A percentile compares a stretch with the other conserved stretches of the same genome.
These are phyloP conservation scores for Ensete ventricosum DNA, from an alignment of 176 grass and related monocot species.

Conservation along the genomic window DNA sequence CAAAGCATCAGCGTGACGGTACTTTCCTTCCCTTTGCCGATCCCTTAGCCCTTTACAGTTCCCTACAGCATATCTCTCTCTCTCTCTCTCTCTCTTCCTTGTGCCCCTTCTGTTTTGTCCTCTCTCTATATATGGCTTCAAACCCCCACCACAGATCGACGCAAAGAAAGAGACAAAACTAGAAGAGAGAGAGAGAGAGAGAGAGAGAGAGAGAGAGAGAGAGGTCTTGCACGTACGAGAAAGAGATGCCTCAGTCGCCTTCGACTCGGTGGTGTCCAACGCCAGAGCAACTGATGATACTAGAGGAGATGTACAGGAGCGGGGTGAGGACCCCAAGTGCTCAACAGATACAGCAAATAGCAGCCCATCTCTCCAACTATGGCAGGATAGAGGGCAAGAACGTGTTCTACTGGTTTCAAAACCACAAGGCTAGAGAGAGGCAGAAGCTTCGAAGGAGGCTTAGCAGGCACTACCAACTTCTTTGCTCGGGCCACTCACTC, in stretches of 20 bases:
- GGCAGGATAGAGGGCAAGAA: constrained; percentile 8
- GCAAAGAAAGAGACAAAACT: neutral
- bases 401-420: constrained; percentile 11
- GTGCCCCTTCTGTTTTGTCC: no score
- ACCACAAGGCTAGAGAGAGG: neutral
- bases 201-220: neutral
- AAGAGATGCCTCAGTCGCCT: neutral
- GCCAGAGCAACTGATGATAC: neutral
- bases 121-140: no score
- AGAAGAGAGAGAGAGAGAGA: neutral
- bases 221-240: no score
- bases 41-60: no score
- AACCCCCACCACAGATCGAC: no score
- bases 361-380: neutral
- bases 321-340: neutral
- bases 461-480: constrained; percentile 5
- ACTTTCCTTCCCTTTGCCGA: no score
- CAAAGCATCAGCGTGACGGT: no score
- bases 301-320: neutral
- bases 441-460: neutral
- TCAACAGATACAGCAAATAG: neutral
- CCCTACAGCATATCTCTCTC: no score
- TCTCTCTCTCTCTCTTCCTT: no score
- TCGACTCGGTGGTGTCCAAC: neutral
- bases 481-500: neutral